A percentile compares a stretch with the other conserved stretches of the same genome.
phyloP scores from a whole-genome alignment of 2,329 filamentous ascomycete genomes.

The Pestalotiopsis sp. region DNA sequence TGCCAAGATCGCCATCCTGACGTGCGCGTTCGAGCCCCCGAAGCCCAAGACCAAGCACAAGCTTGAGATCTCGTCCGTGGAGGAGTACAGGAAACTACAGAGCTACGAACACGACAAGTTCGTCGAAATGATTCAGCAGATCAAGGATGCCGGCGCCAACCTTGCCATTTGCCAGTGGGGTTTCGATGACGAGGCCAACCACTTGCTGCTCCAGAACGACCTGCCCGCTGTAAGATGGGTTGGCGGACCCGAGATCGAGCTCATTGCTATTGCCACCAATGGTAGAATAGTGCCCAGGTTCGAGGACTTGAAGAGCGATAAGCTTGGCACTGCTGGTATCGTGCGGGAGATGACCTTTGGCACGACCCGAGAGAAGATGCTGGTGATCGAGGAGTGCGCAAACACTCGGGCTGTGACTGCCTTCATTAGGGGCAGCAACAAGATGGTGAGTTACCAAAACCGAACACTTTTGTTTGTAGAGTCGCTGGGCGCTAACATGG shows the following conservation, averaged over 20 bases:
- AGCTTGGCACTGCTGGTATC: slow-evolving; percentile 86
- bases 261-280: slow-evolving; percentile 98
- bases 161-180: slow-evolving; percentile 99
- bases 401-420: slow-evolving; percentile 96
- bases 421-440: slow-evolving; percentile 97
- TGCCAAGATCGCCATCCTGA: slow-evolving; percentile 96
- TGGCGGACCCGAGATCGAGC: slow-evolving; percentile 94
- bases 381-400: slow-evolving; percentile 98
- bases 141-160: slow-evolving; percentile 97
- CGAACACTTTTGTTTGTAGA: background rate
- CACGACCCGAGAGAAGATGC: slow-evolving; percentile 98
- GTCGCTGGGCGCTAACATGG: slow-evolving; percentile 16
- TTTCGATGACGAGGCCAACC: slow-evolving; percentile 98
- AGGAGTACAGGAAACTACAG: slow-evolving; percentile 98
- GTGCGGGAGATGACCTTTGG: slow-evolving; percentile 96
- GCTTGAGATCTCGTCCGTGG: slow-evolving; percentile 93
- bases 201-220: slow-evolving; percentile 92
- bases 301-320: slow-evolving; percentile 88
- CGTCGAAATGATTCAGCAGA: slow-evolving; percentile 96
- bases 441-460: slow-evolving; percentile 73
- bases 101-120: slow-evolving; percentile 97
- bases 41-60: slow-evolving; percentile 99
- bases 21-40: slow-evolving; percentile 96
- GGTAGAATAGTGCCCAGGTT: slow-evolving; percentile 97
- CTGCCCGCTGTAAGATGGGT: slow-evolving; percentile 97